Conservation (phyloP, 1,284 basidiomycete species). For the Porogramme epimiltina region DNA sequence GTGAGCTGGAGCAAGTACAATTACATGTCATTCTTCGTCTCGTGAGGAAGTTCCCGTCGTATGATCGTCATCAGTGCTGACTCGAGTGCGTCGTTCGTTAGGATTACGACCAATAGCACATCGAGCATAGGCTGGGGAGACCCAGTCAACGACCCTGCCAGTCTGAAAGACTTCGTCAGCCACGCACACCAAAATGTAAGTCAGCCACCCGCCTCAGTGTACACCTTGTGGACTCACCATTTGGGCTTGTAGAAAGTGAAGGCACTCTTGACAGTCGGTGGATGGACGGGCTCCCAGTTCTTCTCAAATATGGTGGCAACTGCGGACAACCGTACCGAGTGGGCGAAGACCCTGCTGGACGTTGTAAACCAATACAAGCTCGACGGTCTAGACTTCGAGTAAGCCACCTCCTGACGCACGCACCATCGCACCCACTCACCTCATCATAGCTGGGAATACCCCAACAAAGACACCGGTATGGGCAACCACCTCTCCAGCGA, state of each 20-base stretch:
- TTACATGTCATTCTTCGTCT: no score
- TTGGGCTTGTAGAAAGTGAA: conserved; percentile 42
- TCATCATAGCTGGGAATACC: conserved; percentile 79
- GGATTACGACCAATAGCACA: no score
- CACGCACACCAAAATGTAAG: no score
- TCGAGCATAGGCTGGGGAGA: no score
- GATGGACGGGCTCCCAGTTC: conserved; percentile 76
- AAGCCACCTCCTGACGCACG: conserved; percentile 17
- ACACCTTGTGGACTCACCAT: no score
- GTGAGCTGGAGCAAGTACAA: conserved; percentile 20
- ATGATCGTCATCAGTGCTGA: no score
- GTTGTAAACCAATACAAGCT: conserved; percentile 61
- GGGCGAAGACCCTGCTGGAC: conserved; percentile 60
- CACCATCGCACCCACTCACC: no score
- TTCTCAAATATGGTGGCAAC: conserved; percentile 75
- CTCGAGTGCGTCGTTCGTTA: no score
- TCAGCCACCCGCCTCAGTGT: no score
- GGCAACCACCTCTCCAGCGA: conserved; percentile 57
- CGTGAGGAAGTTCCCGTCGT: no score
- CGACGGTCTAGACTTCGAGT: conserved; percentile 79
- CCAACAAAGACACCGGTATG: conserved; percentile 56
- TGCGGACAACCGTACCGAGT: conserved; percentile 54
- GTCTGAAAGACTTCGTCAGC: no score
- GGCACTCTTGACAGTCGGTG: conserved; percentile 80
- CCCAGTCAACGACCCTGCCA: no score